phyloP scores from a whole-genome alignment of 257 asterid species.

The Petrea volubilis region DNA sequence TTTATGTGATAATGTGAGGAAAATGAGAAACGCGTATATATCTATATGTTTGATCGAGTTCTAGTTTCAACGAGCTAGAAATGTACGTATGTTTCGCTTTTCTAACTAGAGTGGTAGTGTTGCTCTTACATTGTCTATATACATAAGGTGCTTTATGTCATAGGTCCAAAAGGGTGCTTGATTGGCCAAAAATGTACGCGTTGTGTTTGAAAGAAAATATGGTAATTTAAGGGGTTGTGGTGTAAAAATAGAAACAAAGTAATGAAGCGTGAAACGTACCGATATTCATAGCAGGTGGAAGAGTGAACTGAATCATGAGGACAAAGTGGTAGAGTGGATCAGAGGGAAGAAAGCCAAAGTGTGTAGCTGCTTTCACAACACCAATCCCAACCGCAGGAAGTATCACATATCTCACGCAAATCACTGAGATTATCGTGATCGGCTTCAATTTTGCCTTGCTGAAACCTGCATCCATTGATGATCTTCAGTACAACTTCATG shows the following conservation, averaged over 20 bases:
- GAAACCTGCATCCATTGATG: constrained; percentile 47
- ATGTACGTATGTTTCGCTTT: not conserved
- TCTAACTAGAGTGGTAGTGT: not conserved
- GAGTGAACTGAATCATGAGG: constrained; percentile 75
- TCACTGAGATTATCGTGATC: constrained; percentile 41
- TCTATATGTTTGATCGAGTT: not conserved
- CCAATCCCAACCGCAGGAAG: constrained; percentile 76
- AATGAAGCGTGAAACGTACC: constrained; percentile 31
- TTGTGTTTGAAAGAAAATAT: too few species aligned
- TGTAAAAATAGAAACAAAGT: not conserved
- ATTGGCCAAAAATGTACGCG: too few species aligned
- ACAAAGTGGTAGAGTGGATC: constrained; percentile 89
- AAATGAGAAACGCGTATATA: too few species aligned
- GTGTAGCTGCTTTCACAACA: constrained; percentile 62
- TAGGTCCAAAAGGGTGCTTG: not conserved
- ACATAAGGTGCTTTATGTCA: too few species aligned
- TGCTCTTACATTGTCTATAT: not conserved
- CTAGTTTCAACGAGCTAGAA: not conserved
- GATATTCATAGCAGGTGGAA: constrained; percentile 93
- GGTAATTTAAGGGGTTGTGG: not conserved
- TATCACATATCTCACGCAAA: constrained; percentile 58
- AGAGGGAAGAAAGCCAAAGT: constrained; percentile 67
- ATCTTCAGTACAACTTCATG: too few species aligned
- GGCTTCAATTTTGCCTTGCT: constrained; percentile 53
- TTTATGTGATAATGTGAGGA: not conserved